phyloP scores from a whole-genome alignment of 164 flowering plant genomes.

The Magnolia officinalis region DNA sequence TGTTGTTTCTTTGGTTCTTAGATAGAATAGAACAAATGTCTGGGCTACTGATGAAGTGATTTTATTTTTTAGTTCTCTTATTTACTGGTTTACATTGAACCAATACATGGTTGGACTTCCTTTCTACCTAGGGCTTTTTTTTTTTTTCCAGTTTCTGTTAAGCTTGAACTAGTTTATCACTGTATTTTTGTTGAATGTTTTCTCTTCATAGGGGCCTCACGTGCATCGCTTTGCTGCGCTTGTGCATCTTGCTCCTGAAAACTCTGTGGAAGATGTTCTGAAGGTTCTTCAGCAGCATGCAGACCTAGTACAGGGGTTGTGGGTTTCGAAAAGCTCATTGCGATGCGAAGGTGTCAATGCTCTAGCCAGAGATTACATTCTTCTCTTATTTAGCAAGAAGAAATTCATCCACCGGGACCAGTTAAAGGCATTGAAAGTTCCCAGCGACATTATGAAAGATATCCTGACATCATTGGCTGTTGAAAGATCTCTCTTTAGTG shows the following conservation, averaged over 20 bases:
- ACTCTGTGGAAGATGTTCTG: conserved; percentile 46
- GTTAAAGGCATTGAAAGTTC: conserved; percentile 15
- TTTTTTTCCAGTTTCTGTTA: neutral
- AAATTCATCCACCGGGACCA: conserved; percentile 22
- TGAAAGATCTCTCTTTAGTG: conserved; percentile 37
- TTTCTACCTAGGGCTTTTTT: neutral
- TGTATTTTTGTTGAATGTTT: neutral
- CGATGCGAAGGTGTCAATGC: conserved; percentile 15
- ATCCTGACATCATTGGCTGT: conserved; percentile 42
- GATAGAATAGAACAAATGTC: neutral
- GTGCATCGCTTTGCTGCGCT: conserved; percentile 48
- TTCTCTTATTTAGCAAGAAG: conserved; percentile 50
- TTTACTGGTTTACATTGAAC: neutral
- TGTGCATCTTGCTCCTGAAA: conserved; percentile 61
- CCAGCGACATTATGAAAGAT: conserved; percentile 10
- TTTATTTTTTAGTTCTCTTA: neutral
- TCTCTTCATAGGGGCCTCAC: conserved; percentile 45
- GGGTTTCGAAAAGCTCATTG: conserved; percentile 55
- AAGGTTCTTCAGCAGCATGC: conserved; percentile 44
- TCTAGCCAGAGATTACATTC: conserved; percentile 55
- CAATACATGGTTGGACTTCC: neutral
- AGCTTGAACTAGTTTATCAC: neutral
- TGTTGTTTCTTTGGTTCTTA: neutral
- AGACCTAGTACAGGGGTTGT: conserved; percentile 64
- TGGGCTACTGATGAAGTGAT: neutral